A percentile compares a stretch with the other conserved stretches of the same genome.
These are phyloP conservation scores for Mitragyna speciosa DNA, from an alignment of 257 asterid species.

Conservation along the genomic window DNA sequence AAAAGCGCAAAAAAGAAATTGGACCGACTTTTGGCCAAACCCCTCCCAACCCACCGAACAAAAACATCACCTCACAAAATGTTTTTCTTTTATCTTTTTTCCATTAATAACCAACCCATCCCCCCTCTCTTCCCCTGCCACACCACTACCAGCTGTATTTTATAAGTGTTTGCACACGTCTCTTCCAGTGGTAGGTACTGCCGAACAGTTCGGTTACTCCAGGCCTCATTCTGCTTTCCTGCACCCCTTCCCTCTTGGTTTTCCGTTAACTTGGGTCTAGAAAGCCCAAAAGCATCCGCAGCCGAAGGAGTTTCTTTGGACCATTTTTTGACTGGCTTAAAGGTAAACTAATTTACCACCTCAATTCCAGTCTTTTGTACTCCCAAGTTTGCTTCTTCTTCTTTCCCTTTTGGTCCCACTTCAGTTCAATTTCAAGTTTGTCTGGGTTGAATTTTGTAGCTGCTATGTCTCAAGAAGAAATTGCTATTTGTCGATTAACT, in stretches of 20 bases:
- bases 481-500: not conserved
- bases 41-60: slow-evolving; percentile 7
- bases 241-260: not conserved
- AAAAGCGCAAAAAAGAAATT: no score
- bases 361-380: not conserved
- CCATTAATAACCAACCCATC: not conserved
- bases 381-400: not conserved
- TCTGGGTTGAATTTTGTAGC: not conserved
- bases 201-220: not conserved
- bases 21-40: slow-evolving; percentile 17
- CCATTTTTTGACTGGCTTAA: not conserved
- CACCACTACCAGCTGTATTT: not conserved
- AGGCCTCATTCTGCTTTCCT: slow-evolving; percentile 1
- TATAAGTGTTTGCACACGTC: not conserved
- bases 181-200: not conserved
- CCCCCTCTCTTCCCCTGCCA: no score
- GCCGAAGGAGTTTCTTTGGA: not conserved
- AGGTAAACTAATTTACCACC: slow-evolving; percentile 10
- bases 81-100: not conserved
- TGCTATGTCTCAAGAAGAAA: not conserved
- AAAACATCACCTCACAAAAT: not conserved
- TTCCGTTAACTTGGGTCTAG: not conserved
- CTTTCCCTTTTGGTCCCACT: no score
- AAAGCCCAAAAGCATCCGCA: not conserved
- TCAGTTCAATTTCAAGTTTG: no score